These are phyloP conservation scores for Tricholoma terreum DNA, from an alignment of 768 basidiomycete genomes.

Conservation along the genomic window DNA sequence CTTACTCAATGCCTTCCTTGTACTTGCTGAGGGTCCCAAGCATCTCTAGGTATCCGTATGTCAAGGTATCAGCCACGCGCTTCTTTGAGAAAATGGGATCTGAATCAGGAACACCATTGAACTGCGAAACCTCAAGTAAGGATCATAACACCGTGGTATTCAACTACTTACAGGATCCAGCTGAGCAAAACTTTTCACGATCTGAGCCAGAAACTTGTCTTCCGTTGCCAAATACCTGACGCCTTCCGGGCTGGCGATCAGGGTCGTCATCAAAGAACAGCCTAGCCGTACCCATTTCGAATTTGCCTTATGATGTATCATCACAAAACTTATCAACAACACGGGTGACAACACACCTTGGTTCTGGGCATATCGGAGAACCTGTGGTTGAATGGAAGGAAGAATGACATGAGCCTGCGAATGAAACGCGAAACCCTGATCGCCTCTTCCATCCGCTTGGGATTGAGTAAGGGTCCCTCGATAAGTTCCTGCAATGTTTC, in stretches of 20 bases:
- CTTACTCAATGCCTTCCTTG: conserved; percentile 86
- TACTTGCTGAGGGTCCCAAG: conserved; percentile 87
- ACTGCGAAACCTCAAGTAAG: conserved; percentile 36
- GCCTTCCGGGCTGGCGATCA: conserved; percentile 83
- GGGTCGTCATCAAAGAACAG: conserved; percentile 75
- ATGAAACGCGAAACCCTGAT: conserved; percentile 88
- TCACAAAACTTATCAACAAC: background rate
- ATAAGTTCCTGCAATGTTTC: conserved; percentile 85
- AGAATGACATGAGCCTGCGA: conserved; percentile 89
- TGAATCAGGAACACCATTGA: conserved; percentile 66
- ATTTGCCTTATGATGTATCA: conserved; percentile 50
- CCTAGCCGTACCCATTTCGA: conserved; percentile 85
- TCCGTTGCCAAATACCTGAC: conserved; percentile 75
- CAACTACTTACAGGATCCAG: conserved; percentile 74
- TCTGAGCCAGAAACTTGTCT: conserved; percentile 81
- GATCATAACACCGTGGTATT: background rate
- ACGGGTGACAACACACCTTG: conserved; percentile 40
- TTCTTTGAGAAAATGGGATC: conserved; percentile 85
- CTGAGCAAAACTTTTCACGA: conserved; percentile 85
- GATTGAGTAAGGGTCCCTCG: conserved; percentile 89
- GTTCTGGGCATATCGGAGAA: conserved; percentile 80
- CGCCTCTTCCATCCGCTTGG: conserved; percentile 91
- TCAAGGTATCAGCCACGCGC: conserved; percentile 77
- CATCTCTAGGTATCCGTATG: conserved; percentile 94
- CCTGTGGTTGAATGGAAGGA: conserved; percentile 83